Evolutionary conservation across 2,329 filamentous ascomycete genomes (phyloP), one percentile per base, ranked within the genome.

Genomic region (Penicillium freii): DNA sequence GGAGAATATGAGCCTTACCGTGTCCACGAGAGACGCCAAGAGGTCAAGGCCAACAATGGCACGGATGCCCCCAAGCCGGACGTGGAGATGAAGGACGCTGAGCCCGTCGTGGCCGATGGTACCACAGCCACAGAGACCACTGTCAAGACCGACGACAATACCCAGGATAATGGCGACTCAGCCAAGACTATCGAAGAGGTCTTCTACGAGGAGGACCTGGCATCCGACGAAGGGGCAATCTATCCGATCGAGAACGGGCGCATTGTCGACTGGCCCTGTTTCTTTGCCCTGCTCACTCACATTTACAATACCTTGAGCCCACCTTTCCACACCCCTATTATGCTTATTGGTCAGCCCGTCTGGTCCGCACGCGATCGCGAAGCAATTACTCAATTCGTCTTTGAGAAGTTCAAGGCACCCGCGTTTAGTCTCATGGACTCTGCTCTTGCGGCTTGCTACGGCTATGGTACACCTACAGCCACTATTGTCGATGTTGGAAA

Each of bases 351-450:
- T 8, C 90, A 96, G 66, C 92, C 94, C 4, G 88, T 87, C 65
- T 99, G 94, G 93, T 92, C 91, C 4, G 86, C 89, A 9, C 87
- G 89, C 61, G 92, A 97, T 74, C 88, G 88, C 71, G 93, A 97
- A 76, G 84, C 84, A 39, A 87, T 99, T 64, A 90, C 92, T 15
- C 91, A 94, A 62, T 99, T 96, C 79, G 86, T 97, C 63, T 99
- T 99, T 69, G 94, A 99, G 76, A 95, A 94, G 77, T 96, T 96
- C 71, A 94, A 93, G 78, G 94, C 91, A 0, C 94, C 94, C 0
- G 92, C 91, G 0, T 89, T 99, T 51, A 92, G 89, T 66, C 82
- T 97, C 61, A 88, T 99, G 79, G 90, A 97, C 75, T 89, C 91
- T 66, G 92, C 91, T 3, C 78, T 95, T 46, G 92, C 94, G 27